Base-by-base conservation (phyloP, 345 rosid species). In the Punica granatum region DNA sequence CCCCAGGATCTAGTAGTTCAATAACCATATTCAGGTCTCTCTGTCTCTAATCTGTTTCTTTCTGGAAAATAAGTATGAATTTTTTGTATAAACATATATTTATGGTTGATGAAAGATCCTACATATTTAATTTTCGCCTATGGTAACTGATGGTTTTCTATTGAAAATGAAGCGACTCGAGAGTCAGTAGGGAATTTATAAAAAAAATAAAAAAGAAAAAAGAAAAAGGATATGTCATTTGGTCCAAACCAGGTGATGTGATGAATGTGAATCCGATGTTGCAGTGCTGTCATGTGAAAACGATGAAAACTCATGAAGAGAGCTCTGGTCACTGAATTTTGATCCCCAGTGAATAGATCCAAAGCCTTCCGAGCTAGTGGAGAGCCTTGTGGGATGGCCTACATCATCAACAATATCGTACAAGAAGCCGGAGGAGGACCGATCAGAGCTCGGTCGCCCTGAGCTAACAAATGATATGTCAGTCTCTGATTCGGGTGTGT, bases 401-500 rank as follows among this genome's bases (percentile, higher is more conserved):
- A 42, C 32, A 39, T 63, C 66, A 21, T 63, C 66, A 16, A 63
- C 28, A 42, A 14, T 9, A 37, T 63, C 66, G 32, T 63, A 63
- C 3, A 63, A 1, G 31, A 14, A 63, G 41, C 41, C 11, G 41
- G 41, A 37, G 12, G 66, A 39, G 30, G 66, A 39, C 6, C 66
- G 28, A 23, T 63, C 66, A 16, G 48, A 36, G 21, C 66, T 63
- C 1, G 12, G 65, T 43, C 65, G 34, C 37, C 65, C 65, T 1
- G 66, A 63, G 48, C 43, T 62, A 11, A 62, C 30, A 39, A 23
- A 63, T n/a, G 66, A 63, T 63, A 63, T 39, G 48, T 63, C 66
- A 7, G 32, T 36, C 49, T 63, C 49, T 11, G 66, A 39, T n/a
- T 63, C 66, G 16, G 66, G 9, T 6, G 43, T 63, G 46, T 63